Evolutionary conservation across 2,329 filamentous ascomycete genomes (phyloP).

Genomic region (Phaeosphaeria sp.): DNA sequence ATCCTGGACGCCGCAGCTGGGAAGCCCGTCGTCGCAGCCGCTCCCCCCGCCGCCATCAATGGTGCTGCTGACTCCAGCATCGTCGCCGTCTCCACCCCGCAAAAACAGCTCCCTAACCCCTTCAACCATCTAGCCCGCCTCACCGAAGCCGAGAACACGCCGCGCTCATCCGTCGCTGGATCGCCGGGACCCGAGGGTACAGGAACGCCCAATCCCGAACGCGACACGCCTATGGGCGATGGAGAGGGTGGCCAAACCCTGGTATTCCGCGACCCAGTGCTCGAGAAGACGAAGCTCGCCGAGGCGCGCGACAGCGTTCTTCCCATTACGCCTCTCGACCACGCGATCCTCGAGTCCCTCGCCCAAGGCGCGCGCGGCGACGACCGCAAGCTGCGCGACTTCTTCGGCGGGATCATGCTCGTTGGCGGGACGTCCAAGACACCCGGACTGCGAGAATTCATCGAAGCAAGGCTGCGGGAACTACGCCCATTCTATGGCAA

Average conservation of each 20-base stretch:
- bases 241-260: slow-evolving; percentile 35
- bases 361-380: slow-evolving; percentile 85
- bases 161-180: slow-evolving; percentile 83
- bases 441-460: slow-evolving; percentile 77
- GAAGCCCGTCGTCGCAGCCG: slow-evolving; percentile 32
- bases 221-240: slow-evolving; percentile 55
- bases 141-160: slow-evolving; percentile 75
- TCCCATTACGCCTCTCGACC: slow-evolving; percentile 82
- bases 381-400: slow-evolving; percentile 90
- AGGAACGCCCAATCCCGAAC: slow-evolving; percentile 68
- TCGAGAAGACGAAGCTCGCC: slow-evolving; percentile 60
- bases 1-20: slow-evolving; percentile 62
- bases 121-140: slow-evolving; percentile 74
- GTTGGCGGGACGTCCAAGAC: slow-evolving; percentile 49
- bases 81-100: slow-evolving; percentile 60
- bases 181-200: slow-evolving; percentile 88
- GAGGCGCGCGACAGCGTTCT: slow-evolving; percentile 80
- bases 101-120: slow-evolving; percentile 62
- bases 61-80: slow-evolving; percentile 30
- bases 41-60: slow-evolving; percentile 21
- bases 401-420: slow-evolving; percentile 58
- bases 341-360: slow-evolving; percentile 88
- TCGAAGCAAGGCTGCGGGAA: slow-evolving; percentile 81
- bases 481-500: slow-evolving; percentile 68
- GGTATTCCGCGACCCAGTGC: slow-evolving; percentile 53